A percentile compares a stretch with the other conserved stretches of the same genome.
Evolutionary conservation across 257 asterid genomes (phyloP).

Genomic region (Gentiana dahurica): DNA sequence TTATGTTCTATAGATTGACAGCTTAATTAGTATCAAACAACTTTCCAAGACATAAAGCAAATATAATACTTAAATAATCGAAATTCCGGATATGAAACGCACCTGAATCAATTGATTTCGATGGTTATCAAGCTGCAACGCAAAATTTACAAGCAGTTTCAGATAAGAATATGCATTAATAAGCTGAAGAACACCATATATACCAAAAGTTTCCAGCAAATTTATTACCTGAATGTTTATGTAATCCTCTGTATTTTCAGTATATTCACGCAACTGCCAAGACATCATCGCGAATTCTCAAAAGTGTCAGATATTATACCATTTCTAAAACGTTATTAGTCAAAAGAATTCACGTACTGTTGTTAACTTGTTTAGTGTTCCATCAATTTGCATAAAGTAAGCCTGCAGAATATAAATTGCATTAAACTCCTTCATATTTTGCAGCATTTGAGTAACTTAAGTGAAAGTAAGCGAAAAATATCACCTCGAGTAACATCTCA

Average conservation of each 20-base stretch:
- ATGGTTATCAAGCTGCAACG: conserved; percentile 81
- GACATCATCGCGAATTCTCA: not conserved
- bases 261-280: conserved; percentile 81
- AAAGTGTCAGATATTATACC: not conserved
- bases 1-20: too few relatives aligned
- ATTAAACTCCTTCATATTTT: not conserved
- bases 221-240: conserved; percentile 77
- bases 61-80: not conserved
- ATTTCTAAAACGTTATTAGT: not conserved
- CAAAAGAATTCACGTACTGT: conserved; percentile 42
- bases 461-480: not conserved
- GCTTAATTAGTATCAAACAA: too few relatives aligned
- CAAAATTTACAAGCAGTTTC: conserved; percentile 5
- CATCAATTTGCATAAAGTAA: conserved; percentile 90
- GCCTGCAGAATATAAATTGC: conserved; percentile 40
- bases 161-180: not conserved
- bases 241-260: conserved; percentile 90
- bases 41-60: not conserved
- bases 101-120: conserved; percentile 98
- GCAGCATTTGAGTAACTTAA: not conserved
- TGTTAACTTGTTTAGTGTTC: conserved; percentile 67
- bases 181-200: conserved; percentile 1
- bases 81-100: not conserved
- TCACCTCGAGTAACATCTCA: conserved; percentile 93
- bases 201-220: not conserved